Conservation (phyloP, 2,329 filamentous ascomycete genomes). For the Apiospora aurea region DNA sequence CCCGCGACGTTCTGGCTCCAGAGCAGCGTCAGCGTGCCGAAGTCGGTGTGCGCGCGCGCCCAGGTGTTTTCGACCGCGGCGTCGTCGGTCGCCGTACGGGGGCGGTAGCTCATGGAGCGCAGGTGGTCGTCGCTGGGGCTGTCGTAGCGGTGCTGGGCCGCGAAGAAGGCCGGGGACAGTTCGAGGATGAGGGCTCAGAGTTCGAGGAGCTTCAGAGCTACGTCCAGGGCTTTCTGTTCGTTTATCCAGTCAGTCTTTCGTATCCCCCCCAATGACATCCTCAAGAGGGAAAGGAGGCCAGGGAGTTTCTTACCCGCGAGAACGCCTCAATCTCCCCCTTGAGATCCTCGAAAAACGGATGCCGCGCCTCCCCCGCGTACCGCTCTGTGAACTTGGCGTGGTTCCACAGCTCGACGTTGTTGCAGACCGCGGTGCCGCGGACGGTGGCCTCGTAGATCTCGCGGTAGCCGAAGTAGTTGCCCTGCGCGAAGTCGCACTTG, state of each 20-base stretch:
- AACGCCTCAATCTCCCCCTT: slow-evolving; percentile 58
- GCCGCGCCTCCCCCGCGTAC: slow-evolving; percentile 46
- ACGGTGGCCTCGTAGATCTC: slow-evolving; percentile 45
- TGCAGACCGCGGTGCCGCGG: slow-evolving; percentile 40
- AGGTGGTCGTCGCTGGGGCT: slow-evolving; percentile 60
- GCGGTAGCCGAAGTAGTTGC: slow-evolving; percentile 58
- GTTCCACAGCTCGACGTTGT: slow-evolving; percentile 63
- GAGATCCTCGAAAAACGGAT: slow-evolving; percentile 46
- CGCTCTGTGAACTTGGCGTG: slow-evolving; percentile 57
- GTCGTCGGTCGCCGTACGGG: slow-evolving; percentile 51
- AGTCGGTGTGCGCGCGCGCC: slow-evolving; percentile 54
- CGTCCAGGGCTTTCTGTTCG: slow-evolving; percentile 20
- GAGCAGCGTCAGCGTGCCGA: slow-evolving; percentile 59
- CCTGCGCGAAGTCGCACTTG: slow-evolving; percentile 49
- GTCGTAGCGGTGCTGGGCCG: slow-evolving; percentile 58
- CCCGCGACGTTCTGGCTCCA: slow-evolving; percentile 62
- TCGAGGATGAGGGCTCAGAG: slow-evolving; percentile 57
- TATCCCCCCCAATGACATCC: too few species aligned
- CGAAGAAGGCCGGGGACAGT: slow-evolving; percentile 59
- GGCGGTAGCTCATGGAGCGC: slow-evolving; percentile 62
- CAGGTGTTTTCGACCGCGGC: slow-evolving; percentile 36
- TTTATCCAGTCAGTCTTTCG: too few species aligned
- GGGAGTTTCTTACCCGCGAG: slow-evolving; percentile 45
- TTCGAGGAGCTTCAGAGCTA: slow-evolving; percentile 34
- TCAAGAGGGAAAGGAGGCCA: not conserved